Conservation (phyloP, 2,329 filamentous ascomycete species). For the Didymella pinodella region DNA sequence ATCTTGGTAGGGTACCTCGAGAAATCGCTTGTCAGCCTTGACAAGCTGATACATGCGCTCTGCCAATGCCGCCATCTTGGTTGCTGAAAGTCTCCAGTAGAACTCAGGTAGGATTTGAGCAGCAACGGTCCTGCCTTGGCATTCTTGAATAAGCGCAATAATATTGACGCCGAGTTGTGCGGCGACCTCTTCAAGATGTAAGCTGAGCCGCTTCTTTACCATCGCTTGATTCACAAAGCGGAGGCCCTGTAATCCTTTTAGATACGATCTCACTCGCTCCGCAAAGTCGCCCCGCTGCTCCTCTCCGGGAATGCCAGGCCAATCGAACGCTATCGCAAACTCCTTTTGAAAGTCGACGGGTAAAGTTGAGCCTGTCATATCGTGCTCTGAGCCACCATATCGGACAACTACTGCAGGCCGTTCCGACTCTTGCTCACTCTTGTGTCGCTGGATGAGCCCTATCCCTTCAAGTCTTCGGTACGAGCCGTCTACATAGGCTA, state of each 20-base stretch:
- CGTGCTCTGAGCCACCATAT: conserved; percentile 9
- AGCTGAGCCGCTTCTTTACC: neutral
- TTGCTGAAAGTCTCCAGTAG: conserved; percentile 31
- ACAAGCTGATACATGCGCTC: conserved; percentile 31
- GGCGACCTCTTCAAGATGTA: neutral
- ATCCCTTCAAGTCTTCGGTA: conserved; percentile 27
- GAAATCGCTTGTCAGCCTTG: conserved; percentile 21
- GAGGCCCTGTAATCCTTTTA: neutral
- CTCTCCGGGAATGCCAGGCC: neutral
- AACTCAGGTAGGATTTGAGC: conserved; percentile 30
- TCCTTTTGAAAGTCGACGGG: neutral
- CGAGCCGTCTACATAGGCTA: conserved; percentile 41
- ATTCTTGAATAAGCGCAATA: neutral
- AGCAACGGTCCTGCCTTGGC: neutral
- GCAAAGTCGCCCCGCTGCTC: neutral
- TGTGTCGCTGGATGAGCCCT: conserved; percentile 11
- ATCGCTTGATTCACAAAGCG: neutral
- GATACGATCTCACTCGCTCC: neutral
- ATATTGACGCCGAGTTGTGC: neutral
- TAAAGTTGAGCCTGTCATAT: neutral
- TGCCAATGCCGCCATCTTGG: conserved; percentile 24
- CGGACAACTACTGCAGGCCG: conserved; percentile 2
- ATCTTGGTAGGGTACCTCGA: conserved; percentile 18
- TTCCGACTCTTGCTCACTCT: neutral
- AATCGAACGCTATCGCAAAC: neutral